phyloP scores from a whole-genome alignment of 202 grass and related monocot genomes.

The Zizania palustris region DNA sequence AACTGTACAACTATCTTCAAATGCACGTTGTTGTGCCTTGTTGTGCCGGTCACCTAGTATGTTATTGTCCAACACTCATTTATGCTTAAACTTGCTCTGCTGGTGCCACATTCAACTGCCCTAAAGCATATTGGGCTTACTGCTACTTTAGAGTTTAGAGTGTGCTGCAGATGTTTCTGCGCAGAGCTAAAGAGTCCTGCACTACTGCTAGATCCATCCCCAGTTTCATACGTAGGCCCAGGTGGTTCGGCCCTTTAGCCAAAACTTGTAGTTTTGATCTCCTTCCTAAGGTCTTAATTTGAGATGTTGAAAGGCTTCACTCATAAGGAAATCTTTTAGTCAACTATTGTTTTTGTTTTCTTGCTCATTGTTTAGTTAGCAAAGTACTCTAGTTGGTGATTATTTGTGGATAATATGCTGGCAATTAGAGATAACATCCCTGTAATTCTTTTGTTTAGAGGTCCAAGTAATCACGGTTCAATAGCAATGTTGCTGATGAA shows the following conservation, averaged over 20 bases:
- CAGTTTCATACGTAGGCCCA: conserved; percentile 35
- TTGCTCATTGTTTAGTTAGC: conserved; percentile 17
- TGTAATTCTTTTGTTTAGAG: conserved; percentile 9
- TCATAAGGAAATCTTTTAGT: conserved; percentile 30
- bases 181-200: conserved; percentile 20
- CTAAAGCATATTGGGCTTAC: conserved; percentile 10
- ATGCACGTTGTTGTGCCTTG: not conserved
- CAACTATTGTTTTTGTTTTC: conserved; percentile 29
- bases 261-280: conserved; percentile 25
- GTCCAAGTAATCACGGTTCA: conserved; percentile 11
- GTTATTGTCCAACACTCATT: not conserved
- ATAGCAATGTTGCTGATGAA: conserved; percentile 22
- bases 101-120: not conserved
- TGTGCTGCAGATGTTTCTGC: conserved; percentile 13
- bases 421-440: conserved; percentile 10
- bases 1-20: not conserved
- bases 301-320: conserved; percentile 33
- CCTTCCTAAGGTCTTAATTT: conserved; percentile 25
- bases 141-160: conserved; percentile 6
- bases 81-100: not conserved
- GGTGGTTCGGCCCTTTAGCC: conserved; percentile 13
- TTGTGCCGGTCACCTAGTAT: not conserved
- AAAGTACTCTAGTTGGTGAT: conserved; percentile 34
- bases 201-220: not conserved
- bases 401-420: conserved; percentile 37